A percentile compares a stretch with the other conserved stretches of the same genome.
These are phyloP conservation scores for Raphanus sativus DNA, from an alignment of 345 rosid species.

Conservation along the genomic window DNA sequence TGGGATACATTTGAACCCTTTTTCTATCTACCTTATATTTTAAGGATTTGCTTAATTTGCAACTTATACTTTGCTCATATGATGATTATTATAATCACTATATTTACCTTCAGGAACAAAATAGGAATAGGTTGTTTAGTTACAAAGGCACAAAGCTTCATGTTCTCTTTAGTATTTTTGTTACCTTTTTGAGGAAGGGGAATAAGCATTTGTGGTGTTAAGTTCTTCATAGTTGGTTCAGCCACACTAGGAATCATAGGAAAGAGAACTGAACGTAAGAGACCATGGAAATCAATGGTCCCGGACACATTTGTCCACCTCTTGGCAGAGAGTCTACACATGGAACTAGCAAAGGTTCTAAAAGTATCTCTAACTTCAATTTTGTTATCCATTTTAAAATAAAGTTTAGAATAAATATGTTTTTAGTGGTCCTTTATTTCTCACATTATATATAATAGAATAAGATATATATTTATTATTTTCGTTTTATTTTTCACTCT, in stretches of 20 bases:
- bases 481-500: too few relatives aligned
- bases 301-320: background rate
- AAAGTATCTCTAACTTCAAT: too few relatives aligned
- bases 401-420: too few relatives aligned
- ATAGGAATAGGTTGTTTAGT: background rate
- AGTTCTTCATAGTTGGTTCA: background rate
- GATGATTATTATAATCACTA: background rate
- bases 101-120: conserved; percentile 7
- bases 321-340: background rate
- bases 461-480: too few relatives aligned
- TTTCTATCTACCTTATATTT: background rate
- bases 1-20: background rate
- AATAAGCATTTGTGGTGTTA: background rate
- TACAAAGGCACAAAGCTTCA: background rate
- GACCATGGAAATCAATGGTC: background rate
- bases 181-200: background rate
- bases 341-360: too few relatives aligned
- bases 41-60: conserved; percentile 11
- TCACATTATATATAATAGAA: too few relatives aligned
- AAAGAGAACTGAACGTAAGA: background rate
- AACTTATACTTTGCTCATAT: background rate
- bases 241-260: conserved; percentile 1
- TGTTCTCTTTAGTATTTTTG: background rate
- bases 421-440: too few relatives aligned
- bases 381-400: too few relatives aligned